Base-by-base conservation (phyloP, 345 rosid genomes). In the Pseudoturritis turrita region DNA sequence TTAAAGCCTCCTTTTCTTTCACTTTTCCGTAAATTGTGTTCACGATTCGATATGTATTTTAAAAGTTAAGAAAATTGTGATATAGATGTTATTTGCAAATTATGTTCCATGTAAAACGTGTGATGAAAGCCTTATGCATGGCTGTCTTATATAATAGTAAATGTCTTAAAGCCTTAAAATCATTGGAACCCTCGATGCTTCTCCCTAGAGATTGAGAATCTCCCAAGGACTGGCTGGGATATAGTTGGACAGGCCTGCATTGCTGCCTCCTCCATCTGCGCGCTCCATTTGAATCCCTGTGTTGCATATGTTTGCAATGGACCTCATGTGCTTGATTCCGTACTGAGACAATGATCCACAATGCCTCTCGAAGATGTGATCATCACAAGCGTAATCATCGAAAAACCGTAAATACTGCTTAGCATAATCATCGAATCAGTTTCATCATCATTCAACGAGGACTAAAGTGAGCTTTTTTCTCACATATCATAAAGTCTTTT, bases 301-400 rank as follows among this genome's bases (percentile, higher is more conserved):
- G 70, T 89, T 91, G 83, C 99, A 95, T 17, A 95, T 53, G 82
- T 95, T 95, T 61, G 93, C 99, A 19, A 95, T 18, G 35, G 96
- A 84, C 12, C 96, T 87, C 96, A 86, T 95, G 83, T 95, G 92
- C 63, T 89, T 91, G 88, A 95, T 89, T 41, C 98, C 98, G 6
- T 95, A 95, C 70, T 88, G 94, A 23, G 96, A 82, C 36, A 95
- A 68, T 18, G 96, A 86, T 68, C 99, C 99, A 19, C 99, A 95
- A 5, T 88, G 84, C 44, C 58, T 79, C 80, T 95, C 99, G 37
- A 88, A n/a, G n/a, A n/a, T n/a, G n/a, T n/a, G n/a, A n/a, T n/a
- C n/a, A n/a, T n/a, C n/a, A n/a, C n/a, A 52, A 12, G 51, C 28
- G 37, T 47, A 6, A n/a, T 6, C 17, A 62, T 14, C 36, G 36